Evolutionary conservation across 257 asterid species (phyloP), one percentile per base, ranked within the genome.

Genomic region (Solanum virginianum): DNA sequence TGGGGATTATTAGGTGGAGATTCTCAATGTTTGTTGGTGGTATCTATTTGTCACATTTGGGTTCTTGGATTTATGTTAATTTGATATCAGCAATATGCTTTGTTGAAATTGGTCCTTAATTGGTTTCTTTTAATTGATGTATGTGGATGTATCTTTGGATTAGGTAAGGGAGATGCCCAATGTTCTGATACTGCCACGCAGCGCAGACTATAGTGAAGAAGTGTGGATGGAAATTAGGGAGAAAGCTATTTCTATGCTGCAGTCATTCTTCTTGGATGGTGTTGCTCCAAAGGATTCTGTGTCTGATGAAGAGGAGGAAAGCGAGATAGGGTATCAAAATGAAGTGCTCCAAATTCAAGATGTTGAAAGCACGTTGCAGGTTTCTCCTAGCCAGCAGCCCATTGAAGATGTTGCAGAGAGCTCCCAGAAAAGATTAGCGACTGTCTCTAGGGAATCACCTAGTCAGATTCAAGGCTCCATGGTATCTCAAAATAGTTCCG

Each of bases 171-270:
- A 97, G 94, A 97, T 95, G 99, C 99, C 99, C 90, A 97, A 97
- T 90, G 99, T 95, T 74, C 92, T 97, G 91, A 91, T 97, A 86
- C 99, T 97, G 90, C 99, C 99, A 39, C 95, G 95, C 47, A 97
- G 99, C 90, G 99, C 99, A 26, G 99, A 97, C 90, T 97, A 94
- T 83, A 97, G 99, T 91, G 99, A 97, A 93, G 99, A 97, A 92
- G 99, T 95, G 60, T 97, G 99, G 99, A 92, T 93, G 94, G 99
- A 97, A 91, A 97, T 97, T 83, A 93, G 99, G 90, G 99, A 97
- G 90, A 97, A 95, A 85, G 89, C 98, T 51, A 88, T 95, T 86
- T 90, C 96, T 83, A 92, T 94, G 82, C 89, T 95, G 82, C 98
- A 95, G 74, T 87, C 92, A n/a, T 95, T 93, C 91, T 93, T 97